Conservation (phyloP, 2,329 filamentous ascomycete genomes). For the Pestalotiopsis sp. region DNA sequence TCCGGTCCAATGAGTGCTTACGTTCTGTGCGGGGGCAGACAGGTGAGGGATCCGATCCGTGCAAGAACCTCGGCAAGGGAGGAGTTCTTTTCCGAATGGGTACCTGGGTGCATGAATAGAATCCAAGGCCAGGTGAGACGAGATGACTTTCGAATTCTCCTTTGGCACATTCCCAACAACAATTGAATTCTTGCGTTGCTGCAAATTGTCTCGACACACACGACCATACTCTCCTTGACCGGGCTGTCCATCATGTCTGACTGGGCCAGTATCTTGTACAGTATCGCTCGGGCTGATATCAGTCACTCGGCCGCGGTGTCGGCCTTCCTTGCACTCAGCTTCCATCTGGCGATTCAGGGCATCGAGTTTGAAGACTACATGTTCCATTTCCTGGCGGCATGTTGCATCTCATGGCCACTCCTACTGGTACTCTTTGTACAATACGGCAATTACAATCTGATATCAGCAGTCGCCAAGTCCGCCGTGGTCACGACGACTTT, state of each 20-base stretch:
- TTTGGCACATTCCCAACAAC: no score
- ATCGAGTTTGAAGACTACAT: neutral
- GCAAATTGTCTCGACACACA: neutral
- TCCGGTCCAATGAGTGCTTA: neutral
- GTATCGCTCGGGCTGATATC: neutral
- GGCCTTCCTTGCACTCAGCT: neutral
- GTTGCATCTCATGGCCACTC: neutral
- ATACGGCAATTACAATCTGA: neutral
- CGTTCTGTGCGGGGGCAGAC: neutral
- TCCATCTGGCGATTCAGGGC: neutral
- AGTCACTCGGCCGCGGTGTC: neutral
- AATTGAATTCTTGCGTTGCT: neutral
- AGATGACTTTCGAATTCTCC: no score
- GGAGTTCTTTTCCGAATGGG: no score
- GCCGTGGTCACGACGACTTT: conserved; percentile 8
- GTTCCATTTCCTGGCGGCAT: neutral
- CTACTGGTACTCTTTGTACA: neutral
- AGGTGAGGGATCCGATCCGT: neutral
- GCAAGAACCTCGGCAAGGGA: neutral
- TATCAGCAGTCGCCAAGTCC: neutral
- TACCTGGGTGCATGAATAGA: no score
- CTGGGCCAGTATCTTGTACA: neutral
- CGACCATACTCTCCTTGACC: neutral
- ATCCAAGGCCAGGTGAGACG: no score
- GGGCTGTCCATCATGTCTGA: neutral